Percentiles rank a stretch among this genome's conserved stretches.
These are phyloP conservation scores for Cercophora scortea DNA, from an alignment of 495 filamentous ascomycete genomes.

Conservation along the genomic window DNA sequence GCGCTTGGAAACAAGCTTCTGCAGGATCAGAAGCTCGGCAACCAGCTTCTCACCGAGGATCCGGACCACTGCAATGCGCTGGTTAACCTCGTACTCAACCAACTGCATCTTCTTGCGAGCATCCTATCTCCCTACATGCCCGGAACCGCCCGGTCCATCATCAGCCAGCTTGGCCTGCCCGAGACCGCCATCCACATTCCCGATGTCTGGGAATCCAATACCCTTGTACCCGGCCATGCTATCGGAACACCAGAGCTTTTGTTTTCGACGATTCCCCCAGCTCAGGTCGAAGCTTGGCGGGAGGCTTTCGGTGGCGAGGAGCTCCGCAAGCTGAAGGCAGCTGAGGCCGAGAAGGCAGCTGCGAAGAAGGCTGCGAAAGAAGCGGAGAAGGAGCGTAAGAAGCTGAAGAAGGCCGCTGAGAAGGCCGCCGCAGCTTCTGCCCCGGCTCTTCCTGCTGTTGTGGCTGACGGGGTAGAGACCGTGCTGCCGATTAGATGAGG, in stretches of 20 bases:
- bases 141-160: constrained; percentile 61
- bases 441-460: too few species aligned
- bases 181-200: constrained; percentile 50
- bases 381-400: background rate
- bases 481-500: too few species aligned
- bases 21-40: constrained; percentile 63
- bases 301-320: too few species aligned
- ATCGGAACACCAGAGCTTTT: constrained; percentile 72
- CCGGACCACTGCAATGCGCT: constrained; percentile 63
- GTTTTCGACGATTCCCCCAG: constrained; percentile 35
- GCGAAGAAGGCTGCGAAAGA: background rate
- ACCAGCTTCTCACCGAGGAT: constrained; percentile 47
- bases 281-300: too few species aligned
- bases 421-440: too few species aligned
- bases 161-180: constrained; percentile 51
- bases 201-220: constrained; percentile 49
- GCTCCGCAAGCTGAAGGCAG: too few species aligned
- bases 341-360: too few species aligned
- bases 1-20: constrained; percentile 68
- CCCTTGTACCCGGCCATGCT: constrained; percentile 60
- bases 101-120: constrained; percentile 66
- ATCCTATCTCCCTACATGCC: constrained; percentile 76
- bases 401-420: background rate
- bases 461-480: too few species aligned
- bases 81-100: constrained; percentile 68